Percentiles rank a stretch among this genome's conserved stretches.
Evolutionary conservation across 345 rosid genomes (phyloP).

Genomic region (rapeseed (Brassica napus)): Da-Ae NC_063446.1:41490001-41490500

Average conservation of each 20-base stretch:
- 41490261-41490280: not conserved
- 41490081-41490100: not conserved
- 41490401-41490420: not conserved
- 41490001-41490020: not conserved
- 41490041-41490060: slow-evolving; percentile 14
- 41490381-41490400: slow-evolving; percentile 7
- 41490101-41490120: not conserved
- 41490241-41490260: not conserved
- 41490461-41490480: slow-evolving; percentile 3
- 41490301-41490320: not conserved
- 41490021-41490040: not conserved
- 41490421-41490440: not conserved
- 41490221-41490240: not conserved
- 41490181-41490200: not conserved
- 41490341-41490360: not conserved
- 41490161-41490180: not conserved
- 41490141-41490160: not conserved
- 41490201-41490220: not conserved
- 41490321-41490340: not conserved
- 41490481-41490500: not conserved
- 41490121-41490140: slow-evolving; percentile 6
- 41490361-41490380: not conserved
- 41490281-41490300: not conserved
- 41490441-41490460: slow-evolving; percentile 2
- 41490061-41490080: not conserved